Conservation (phyloP, 1,284 basidiomycete species). For the Heterobasidion annosum region DNA sequence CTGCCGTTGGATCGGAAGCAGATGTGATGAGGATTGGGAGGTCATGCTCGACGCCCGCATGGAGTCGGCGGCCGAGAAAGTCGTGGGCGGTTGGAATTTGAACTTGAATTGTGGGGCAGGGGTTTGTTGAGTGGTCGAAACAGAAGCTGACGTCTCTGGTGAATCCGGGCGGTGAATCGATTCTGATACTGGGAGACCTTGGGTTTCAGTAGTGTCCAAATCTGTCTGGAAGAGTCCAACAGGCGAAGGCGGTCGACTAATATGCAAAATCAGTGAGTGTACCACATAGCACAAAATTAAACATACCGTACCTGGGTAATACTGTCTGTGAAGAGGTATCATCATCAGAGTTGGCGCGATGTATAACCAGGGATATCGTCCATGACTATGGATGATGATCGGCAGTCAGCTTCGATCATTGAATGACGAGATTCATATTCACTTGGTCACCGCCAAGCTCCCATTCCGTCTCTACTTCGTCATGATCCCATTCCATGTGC, state of each 20-base stretch:
- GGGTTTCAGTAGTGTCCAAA: neutral
- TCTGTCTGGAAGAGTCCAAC: neutral
- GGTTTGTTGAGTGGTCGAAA: neutral
- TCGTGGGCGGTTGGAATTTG: neutral
- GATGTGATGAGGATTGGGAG: neutral
- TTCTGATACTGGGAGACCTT: neutral
- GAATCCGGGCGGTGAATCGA: neutral
- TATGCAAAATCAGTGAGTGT: neutral
- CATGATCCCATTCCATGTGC: constrained; percentile 51
- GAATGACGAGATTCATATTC: constrained; percentile 1
- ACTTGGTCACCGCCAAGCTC: constrained; percentile 14
- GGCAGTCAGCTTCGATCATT: neutral
- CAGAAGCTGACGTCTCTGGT: neutral
- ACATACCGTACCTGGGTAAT: neutral
- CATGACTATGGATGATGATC: neutral
- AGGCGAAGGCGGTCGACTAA: neutral
- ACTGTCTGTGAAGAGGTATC: neutral
- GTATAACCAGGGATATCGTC: neutral
- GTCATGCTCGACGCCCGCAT: too few species aligned
- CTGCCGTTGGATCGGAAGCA: neutral
- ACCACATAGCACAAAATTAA: neutral
- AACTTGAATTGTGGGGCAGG: neutral
- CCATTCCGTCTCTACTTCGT: constrained; percentile 35
- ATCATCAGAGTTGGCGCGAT: neutral
- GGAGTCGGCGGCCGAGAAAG: neutral